Percentiles rank a stretch among this genome's conserved stretches.
Conservation (phyloP, 2,329 filamentous ascomycete genomes). For the Colletotrichum karsti region DNA sequence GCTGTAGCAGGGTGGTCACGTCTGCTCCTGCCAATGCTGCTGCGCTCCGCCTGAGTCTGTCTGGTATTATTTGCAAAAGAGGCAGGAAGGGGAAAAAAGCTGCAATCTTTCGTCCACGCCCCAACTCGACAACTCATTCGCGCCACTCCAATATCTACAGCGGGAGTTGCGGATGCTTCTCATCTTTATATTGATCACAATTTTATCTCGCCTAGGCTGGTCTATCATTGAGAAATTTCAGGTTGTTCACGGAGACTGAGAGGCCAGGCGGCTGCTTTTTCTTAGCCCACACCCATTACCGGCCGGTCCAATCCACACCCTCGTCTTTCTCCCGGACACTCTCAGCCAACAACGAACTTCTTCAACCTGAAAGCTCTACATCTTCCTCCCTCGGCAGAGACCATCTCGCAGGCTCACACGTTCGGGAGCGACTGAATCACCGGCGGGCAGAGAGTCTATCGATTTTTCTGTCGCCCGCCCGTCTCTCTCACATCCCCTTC, state of each 20-base stretch:
- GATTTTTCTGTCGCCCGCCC: conserved; percentile 1
- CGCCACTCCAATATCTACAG: conserved; percentile 13
- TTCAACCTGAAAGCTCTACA: conserved; percentile 19
- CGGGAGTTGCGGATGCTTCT: conserved; percentile 4
- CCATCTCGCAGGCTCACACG: conserved; percentile 10
- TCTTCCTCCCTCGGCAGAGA: neutral
- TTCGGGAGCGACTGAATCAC: neutral
- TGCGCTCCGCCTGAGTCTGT: conserved; percentile 7
- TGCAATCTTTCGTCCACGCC: conserved; percentile 19
- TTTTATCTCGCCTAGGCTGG: conserved; percentile 2
- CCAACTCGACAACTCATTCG: conserved; percentile 15
- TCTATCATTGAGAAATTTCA: conserved; percentile 19
- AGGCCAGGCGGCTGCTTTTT: conserved; percentile 29
- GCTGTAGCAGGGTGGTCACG: conserved; percentile 29
- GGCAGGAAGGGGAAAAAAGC: conserved; percentile 27
- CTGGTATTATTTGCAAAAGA: conserved; percentile 31
- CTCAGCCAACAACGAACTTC: conserved; percentile 30
- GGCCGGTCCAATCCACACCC: conserved; percentile 19
- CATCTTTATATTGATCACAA: neutral
- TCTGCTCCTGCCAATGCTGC: conserved; percentile 24
- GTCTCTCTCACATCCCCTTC: conserved; percentile 19
- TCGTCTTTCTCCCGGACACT: conserved; percentile 29
- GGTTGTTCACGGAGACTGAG: conserved; percentile 8
- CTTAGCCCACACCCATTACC: conserved; percentile 26
- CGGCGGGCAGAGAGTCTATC: neutral